A percentile compares a stretch with the other conserved stretches of the same genome.
Evolutionary conservation across 148 eudicot genomes (phyloP).

Genomic region (Chenopodium berlandieri): DNA sequence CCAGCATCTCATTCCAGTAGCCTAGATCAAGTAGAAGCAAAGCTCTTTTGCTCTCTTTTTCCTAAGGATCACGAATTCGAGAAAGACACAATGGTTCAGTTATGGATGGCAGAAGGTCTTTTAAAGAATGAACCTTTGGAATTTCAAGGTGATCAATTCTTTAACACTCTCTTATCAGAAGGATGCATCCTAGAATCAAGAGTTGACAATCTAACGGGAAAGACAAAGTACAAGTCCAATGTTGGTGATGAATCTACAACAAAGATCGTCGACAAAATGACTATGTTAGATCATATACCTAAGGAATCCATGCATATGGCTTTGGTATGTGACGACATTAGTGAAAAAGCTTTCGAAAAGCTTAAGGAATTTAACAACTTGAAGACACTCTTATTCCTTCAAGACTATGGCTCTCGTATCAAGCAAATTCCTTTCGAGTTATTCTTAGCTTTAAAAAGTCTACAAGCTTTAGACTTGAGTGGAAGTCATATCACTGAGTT

Average conservation of each 20-base stretch:
- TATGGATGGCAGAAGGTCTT: no score
- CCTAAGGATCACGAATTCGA: no score
- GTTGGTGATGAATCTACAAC: background rate
- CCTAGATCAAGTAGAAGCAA: background rate
- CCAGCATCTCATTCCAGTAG: background rate
- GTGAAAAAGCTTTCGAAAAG: no score
- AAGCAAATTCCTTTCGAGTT: background rate
- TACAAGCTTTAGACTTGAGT: slow-evolving; percentile 19
- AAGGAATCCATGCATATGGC: no score
- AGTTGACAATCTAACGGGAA: no score
- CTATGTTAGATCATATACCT: background rate
- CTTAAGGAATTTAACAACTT: no score
- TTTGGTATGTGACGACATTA: no score
- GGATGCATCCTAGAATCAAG: no score
- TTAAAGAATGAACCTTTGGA: no score
- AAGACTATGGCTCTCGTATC: background rate
- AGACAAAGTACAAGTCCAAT: no score
- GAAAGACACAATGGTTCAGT: no score
- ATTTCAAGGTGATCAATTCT: background rate
- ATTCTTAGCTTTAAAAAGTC: background rate
- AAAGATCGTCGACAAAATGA: background rate
- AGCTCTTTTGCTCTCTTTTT: background rate
- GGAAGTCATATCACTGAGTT: slow-evolving; percentile 13
- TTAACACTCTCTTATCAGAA: background rate
- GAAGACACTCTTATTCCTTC: no score